Conservation (phyloP, 306 rosid species). For the Neltuma alba region DNA sequence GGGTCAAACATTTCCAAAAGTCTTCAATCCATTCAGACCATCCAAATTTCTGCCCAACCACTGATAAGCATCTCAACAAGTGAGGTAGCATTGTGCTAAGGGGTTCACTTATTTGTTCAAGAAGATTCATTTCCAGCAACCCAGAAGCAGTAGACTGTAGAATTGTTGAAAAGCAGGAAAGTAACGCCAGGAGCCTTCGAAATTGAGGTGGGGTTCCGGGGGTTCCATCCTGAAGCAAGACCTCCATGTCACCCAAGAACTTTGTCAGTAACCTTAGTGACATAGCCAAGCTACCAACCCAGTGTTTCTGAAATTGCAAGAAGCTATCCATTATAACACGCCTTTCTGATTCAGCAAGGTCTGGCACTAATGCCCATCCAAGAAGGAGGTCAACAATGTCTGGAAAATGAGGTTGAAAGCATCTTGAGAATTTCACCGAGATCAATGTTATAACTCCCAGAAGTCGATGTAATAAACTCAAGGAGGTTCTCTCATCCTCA, state of each 20-base stretch:
- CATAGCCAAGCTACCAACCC: conserved; percentile 87
- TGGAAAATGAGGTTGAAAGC: conserved; percentile 83
- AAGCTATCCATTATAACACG: conserved; percentile 78
- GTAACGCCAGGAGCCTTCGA: conserved; percentile 75
- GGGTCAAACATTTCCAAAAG: conserved; percentile 94
- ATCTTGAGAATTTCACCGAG: conserved; percentile 73
- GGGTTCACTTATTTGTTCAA: conserved; percentile 82
- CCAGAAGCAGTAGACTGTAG: conserved; percentile 92
- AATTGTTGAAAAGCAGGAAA: conserved; percentile 83
- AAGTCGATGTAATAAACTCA: conserved; percentile 65
- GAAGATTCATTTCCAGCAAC: conserved; percentile 80
- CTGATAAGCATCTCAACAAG: conserved; percentile 74
- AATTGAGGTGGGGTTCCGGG: conserved; percentile 83
- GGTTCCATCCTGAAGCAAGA: conserved; percentile 80
- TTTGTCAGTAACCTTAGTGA: conserved; percentile 79
- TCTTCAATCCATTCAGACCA: conserved; percentile 92
- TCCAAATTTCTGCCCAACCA: conserved; percentile 87
- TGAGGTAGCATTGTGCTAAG: conserved; percentile 72
- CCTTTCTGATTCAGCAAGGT: conserved; percentile 70
- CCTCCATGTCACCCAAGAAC: conserved; percentile 96
- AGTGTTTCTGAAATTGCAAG: conserved; percentile 91
- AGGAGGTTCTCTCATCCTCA: conserved; percentile 94
- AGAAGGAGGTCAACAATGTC: conserved; percentile 86
- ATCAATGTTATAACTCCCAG: conserved; percentile 75
- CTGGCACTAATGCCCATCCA: conserved; percentile 87